A percentile compares a stretch with the other conserved stretches of the same genome.
phyloP scores from a whole-genome alignment of 768 basidiomycete genomes.

The Serendipita sp. region DNA sequence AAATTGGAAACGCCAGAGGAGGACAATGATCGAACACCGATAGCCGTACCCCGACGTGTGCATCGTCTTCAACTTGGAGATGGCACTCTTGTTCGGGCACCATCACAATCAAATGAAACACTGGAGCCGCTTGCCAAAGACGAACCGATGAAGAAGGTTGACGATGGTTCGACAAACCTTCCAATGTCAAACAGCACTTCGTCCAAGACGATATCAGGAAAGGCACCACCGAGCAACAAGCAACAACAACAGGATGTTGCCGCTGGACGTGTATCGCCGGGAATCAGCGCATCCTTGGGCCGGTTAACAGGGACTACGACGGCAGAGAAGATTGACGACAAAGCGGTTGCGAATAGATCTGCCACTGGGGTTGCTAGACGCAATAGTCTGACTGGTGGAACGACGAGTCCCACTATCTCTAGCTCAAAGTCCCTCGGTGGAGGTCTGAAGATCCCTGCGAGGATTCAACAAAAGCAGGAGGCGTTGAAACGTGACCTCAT shows the following conservation, averaged over 20 bases:
- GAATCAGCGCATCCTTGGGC: slow-evolving; percentile 1
- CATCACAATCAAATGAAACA: neutral
- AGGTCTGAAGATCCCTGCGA: slow-evolving; percentile 8
- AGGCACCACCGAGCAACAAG: neutral
- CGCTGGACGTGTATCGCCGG: neutral
- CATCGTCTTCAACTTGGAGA: neutral
- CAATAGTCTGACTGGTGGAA: neutral
- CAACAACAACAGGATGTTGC: neutral
- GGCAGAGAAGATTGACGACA: neutral
- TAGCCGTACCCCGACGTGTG: neutral
- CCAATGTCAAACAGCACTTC: neutral
- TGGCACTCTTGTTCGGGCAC: neutral
- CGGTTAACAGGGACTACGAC: neutral
- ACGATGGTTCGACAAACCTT: neutral
- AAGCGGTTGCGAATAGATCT: no score
- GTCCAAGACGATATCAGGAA: neutral
- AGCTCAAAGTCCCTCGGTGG: neutral
- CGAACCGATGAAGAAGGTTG: no score
- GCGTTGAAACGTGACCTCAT: slow-evolving; percentile 59
- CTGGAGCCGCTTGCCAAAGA: neutral
- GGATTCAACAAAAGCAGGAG: slow-evolving; percentile 69
- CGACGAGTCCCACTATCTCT: neutral
- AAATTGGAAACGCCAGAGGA: neutral
- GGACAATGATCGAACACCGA: neutral
- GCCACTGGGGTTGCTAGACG: neutral